Conservation (phyloP, 441 rosid species). For the Francoa sonchifolia region DNA sequence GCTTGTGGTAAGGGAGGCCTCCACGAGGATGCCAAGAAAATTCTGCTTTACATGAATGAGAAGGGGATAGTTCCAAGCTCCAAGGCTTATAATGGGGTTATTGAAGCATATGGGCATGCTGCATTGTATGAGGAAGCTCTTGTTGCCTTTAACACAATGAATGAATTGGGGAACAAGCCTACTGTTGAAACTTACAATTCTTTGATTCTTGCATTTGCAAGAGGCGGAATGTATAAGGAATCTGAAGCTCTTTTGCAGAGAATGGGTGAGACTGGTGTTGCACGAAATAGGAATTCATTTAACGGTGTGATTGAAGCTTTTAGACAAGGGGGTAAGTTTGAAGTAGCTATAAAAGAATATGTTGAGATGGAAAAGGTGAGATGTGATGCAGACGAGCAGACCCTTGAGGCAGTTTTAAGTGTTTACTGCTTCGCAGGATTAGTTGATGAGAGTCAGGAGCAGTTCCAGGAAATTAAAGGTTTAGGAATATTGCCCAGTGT, state of each 20-base stretch:
- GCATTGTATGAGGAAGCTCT: conserved; percentile 82
- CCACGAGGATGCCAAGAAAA: conserved; percentile 64
- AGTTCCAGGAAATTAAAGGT: conserved; percentile 78
- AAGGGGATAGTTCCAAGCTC: conserved; percentile 70
- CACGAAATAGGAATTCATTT: conserved; percentile 53
- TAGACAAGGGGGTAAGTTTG: conserved; percentile 83
- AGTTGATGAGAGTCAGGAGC: conserved; percentile 87
- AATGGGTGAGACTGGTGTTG: conserved; percentile 56
- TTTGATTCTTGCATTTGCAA: conserved; percentile 62
- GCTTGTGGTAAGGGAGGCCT: conserved; percentile 94
- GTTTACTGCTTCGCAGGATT: conserved; percentile 79
- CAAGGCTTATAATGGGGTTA: conserved; percentile 66
- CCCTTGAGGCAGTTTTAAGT: conserved; percentile 80
- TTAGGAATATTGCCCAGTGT: conserved; percentile 72
- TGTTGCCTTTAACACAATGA: conserved; percentile 78
- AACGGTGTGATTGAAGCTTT: conserved; percentile 81
- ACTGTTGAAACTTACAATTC: conserved; percentile 75
- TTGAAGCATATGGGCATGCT: conserved; percentile 90
- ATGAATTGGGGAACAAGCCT: conserved; percentile 69
- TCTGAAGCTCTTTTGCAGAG: conserved; percentile 45
- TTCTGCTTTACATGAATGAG: conserved; percentile 64
- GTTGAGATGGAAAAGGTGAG: conserved; percentile 82
- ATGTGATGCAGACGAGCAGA: conserved; percentile 73
- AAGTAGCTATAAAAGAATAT: conserved; percentile 80
- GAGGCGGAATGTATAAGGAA: conserved; percentile 79